Evolutionary conservation across 2,329 filamentous ascomycete species (phyloP).

Genomic region (Penicillium sp.): DNA sequence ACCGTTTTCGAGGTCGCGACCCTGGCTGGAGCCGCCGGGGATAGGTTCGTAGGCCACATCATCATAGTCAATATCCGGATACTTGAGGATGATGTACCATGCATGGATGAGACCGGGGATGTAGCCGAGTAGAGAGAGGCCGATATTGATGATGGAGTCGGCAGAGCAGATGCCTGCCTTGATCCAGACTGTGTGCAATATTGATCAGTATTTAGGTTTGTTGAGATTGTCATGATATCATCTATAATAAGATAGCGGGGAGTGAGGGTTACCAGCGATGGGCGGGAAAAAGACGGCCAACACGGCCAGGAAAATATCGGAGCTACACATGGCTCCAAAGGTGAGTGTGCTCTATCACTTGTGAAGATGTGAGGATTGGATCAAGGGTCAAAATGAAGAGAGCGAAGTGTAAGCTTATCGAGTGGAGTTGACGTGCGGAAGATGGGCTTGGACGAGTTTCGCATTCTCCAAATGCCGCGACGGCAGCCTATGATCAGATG

Average conservation of each 20-base stretch:
- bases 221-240: background rate
- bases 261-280: slow-evolving; percentile 46
- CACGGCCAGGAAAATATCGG: slow-evolving; percentile 58
- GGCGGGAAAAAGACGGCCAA: slow-evolving; percentile 60
- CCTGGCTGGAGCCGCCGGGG: slow-evolving; percentile 50
- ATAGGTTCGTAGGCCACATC: slow-evolving; percentile 59
- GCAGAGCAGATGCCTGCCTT: slow-evolving; percentile 89
- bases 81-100: slow-evolving; percentile 96
- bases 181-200: slow-evolving; percentile 70
- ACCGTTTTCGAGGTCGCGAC: slow-evolving; percentile 38
- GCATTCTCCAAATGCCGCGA: background rate
- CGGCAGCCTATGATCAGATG: slow-evolving; percentile 20
- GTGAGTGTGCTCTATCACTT: slow-evolving; percentile 15
- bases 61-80: slow-evolving; percentile 68
- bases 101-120: slow-evolving; percentile 87
- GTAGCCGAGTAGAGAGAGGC: slow-evolving; percentile 73
- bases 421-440: slow-evolving; percentile 1
- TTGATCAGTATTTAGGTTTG: slow-evolving; percentile 27
- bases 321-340: slow-evolving; percentile 50
- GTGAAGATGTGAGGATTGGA: background rate
- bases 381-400: background rate
- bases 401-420: slow-evolving; percentile 1
- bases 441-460: background rate
- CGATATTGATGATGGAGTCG: slow-evolving; percentile 91
- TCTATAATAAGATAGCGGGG: background rate